Evolutionary conservation across 2,329 filamentous ascomycete genomes (phyloP), one percentile per base, ranked within the genome.

Genomic region (Ceratocystis ficicola): DNA sequence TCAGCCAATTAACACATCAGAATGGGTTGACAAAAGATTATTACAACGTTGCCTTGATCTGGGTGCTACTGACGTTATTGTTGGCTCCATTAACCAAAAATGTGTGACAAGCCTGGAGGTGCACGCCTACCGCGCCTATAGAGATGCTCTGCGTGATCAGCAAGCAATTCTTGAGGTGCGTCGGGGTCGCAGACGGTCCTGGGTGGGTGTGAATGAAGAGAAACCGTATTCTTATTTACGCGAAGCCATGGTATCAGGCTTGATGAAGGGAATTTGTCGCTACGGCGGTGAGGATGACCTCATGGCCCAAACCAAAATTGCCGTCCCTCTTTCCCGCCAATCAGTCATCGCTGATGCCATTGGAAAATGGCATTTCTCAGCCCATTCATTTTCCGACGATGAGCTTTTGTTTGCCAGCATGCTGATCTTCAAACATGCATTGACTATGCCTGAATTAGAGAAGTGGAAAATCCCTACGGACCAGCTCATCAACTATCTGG

Each of bases 221-320:
- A 88, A 92, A 73, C 90, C 91, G 1, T 96, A 91, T 76, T 86
- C 90, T 17, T 96, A 96, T 75, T 77, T 96, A 65, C 83, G 92
- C 68, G 92, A 96, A 76, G 89, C 89, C 62, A 96, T 96, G 90
- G 92, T 96, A 4, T 94, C 90, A 1, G 86, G 86, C 66, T 80
- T 96, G 66, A 94, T 96, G 89, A 87, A 86, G 71, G 86, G 89
- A 46, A 96, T 96, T 65, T 96, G 92, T 75, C 88, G 87, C 69
- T 83, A 81, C 50, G 77, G 76, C 77, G 77, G 76, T 77, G 73
- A 85, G 80, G 77, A 90, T 77, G 77, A 86, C 77, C 75, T 82
- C 77, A 76, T 87, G 77, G 75, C 80, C 75, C 78, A 81, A 72
- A 83, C 87, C 71, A 80, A 89, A 70, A 81, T 95, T 69, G 80